Base-by-base conservation (phyloP, 2,329 filamentous ascomycete species). In the Penicillium sp. region DNA sequence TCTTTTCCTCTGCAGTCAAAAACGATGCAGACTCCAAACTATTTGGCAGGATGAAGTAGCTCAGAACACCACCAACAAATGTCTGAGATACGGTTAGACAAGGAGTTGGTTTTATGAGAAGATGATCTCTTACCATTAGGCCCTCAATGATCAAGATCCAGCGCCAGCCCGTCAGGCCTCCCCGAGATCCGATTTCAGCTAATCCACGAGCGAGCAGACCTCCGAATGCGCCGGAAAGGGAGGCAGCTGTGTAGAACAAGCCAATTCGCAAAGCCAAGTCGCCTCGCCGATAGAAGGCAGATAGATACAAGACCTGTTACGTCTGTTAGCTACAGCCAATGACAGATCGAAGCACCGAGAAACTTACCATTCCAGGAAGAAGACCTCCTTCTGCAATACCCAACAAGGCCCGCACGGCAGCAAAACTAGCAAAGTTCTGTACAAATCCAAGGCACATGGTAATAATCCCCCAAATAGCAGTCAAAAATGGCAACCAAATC, bases 211-310 rank as follows among this genome's bases (percentile, higher is more conserved):
- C 83, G 6, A 86, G 71, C 0, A 86, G 72, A 5, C 80, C 82
- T 25, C 81, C 81, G 61, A 85, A 86, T 1, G 82, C 82, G 2
- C 82, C 82, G 0, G 81, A 83, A 4, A 87, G 67, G 1, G 82
- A 84, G 0, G 83, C 82, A 1, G 82, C 81, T 0, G 82, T 85
- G 62, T 86, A 87, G 60, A 87, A 86, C 5, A 87, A 70, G 27
- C 82, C 84, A 41, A 87, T 83, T 4, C 84, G 74, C 31, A 85
- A 65, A 0, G 81, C 80, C 53, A 86, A 71, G 55, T 86, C 81
- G 1, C 76, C 72, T 16, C 82, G 73, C 14, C 75, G 78, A 58
- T 86, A 83, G 54, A 87, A 77, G 6, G 76, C 74, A 0, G 82
- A 84, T 11, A 88, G 74, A 59, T 87, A 87, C 1, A 88, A 69